Evolutionary conservation across 768 basidiomycete genomes (phyloP), one percentile per base, ranked within the genome.

Genomic region (Leccinum arenicola): DNA sequence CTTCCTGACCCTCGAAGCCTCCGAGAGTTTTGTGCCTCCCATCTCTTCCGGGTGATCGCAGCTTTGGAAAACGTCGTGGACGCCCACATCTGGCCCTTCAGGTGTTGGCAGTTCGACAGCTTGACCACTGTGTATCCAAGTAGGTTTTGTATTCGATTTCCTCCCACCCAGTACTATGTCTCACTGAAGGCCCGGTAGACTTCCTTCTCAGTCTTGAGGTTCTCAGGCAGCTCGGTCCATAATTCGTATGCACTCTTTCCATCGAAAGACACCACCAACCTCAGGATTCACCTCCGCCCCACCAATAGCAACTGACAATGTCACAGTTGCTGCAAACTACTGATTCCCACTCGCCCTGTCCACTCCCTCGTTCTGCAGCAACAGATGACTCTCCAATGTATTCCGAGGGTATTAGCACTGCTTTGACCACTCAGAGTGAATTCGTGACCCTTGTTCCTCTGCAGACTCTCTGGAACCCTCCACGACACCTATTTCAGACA

Each of bases 141-240:
- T 58, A 31, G 53, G 61, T 60, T 35, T 6, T n/a, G 25, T 4
- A 14, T 33, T 12, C 19, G 17, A 12, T 7, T 23, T 19, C 25
- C 43, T 21, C 14, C 47, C 4, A 14, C n/a, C 49, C 3, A 15
- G 27, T 2, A 33, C 31, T 33, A 4, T 47, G 40, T 31, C 52
- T 38, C 52, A 60, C 21, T 45, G 35, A 47, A 31, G 21, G 33
- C 36, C 35, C 9, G 27, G 33, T 7, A 66, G 56, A 23, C 53
- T 19, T 25, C 50, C 4, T 31, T 59, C 50, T 50, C 45, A n/a
- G 25, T 4, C 15, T 48, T 47, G 25, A 33, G 29, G 50, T 54
- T 58, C 54, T 55, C 48, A 47, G 50, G 17, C 25, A 19, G 31
- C 19, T 17, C 38, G 5, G 17, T 55, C 48, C 21, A 38, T 25